Conservation (phyloP, 768 basidiomycete species). For the Chalciporus piperatus region DNA sequence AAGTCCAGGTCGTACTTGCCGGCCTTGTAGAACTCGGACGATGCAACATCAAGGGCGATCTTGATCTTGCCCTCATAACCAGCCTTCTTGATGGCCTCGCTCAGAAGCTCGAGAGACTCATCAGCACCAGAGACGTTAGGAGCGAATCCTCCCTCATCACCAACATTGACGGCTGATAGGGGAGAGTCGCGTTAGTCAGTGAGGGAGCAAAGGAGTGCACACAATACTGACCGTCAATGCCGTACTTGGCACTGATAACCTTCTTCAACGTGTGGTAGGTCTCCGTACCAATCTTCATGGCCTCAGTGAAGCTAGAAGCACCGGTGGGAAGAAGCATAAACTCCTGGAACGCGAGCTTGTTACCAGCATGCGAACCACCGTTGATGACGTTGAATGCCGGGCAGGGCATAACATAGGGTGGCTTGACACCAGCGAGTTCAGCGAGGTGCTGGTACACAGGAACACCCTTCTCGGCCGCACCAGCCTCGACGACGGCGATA, state of each 20-base stretch:
- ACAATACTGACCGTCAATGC: constrained; percentile 80
- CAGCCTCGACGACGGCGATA: constrained; percentile 92
- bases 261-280: constrained; percentile 98
- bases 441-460: constrained; percentile 97
- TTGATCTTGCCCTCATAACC: constrained; percentile 99
- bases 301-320: constrained; percentile 88
- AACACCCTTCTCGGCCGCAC: constrained; percentile 89
- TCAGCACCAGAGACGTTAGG: constrained; percentile 97
- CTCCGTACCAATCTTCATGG: constrained; percentile 98
- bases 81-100: constrained; percentile 95
- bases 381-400: constrained; percentile 99
- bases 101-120: constrained; percentile 93
- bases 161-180: constrained; percentile 88
- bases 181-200: background rate
- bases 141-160: constrained; percentile 99
- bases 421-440: constrained; percentile 91
- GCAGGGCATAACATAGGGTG: constrained; percentile 87
- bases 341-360: constrained; percentile 99
- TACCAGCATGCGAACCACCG: constrained; percentile 98
- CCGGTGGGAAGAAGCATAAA: constrained; percentile 99
- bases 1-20: constrained; percentile 99
- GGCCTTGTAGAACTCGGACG: constrained; percentile 99
- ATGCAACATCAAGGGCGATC: constrained; percentile 97
- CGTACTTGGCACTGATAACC: constrained; percentile 98
- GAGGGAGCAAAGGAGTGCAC: background rate